Base-by-base conservation (phyloP, 208 protist species). In the Trypanosoma melophagium region DNA sequence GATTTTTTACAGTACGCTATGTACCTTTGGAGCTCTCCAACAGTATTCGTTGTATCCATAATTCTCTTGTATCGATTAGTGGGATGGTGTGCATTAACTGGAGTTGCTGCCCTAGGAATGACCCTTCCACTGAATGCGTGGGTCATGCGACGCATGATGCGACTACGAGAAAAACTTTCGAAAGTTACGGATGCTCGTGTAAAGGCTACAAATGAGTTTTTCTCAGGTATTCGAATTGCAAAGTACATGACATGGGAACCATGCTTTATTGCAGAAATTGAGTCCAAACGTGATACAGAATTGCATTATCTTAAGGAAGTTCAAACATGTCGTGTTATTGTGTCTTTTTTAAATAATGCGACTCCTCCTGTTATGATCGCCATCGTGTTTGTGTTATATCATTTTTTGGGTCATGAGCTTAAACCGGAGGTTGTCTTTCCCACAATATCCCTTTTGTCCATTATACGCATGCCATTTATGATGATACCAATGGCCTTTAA, bases 401-500 rank as follows among this genome's bases (percentile, higher is more conserved):
- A 80, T 49, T 10, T 79, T 0, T 58, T 60, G 7, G 90, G 90
- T 7, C 52, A 87, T 45, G 54, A 74, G 25, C 81, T 98, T 14
- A 90, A 68, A 0, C 76, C 92, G 5, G 65, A 86, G 22, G 75
- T 94, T 12, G 93, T 96, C 0, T 98, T 98, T 60, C 92, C 95
- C 2, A 60, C 89, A 19, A 84, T 98, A 35, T 62, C 87, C 7
- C 83, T 98, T 44, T 90, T 98, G 52, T 85, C 89, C 67, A 83
- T 96, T 13, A 83, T 98, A 40, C 80, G 84, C n/a, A 77, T 92
- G 41, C 94, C 96, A 5, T 92, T 97, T 47, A 86, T 94, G 44
- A 87, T 95, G 80, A 84, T 98, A 17, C 95, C 96, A 2, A 69
- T 74, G 66, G 35, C 35, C 12, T 56, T 64, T 40, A 64, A 35